Evolutionary conservation across 371 early-diverging fungal genomes (phyloP).

Genomic region (Syncephalastrum monosporum): DNA sequence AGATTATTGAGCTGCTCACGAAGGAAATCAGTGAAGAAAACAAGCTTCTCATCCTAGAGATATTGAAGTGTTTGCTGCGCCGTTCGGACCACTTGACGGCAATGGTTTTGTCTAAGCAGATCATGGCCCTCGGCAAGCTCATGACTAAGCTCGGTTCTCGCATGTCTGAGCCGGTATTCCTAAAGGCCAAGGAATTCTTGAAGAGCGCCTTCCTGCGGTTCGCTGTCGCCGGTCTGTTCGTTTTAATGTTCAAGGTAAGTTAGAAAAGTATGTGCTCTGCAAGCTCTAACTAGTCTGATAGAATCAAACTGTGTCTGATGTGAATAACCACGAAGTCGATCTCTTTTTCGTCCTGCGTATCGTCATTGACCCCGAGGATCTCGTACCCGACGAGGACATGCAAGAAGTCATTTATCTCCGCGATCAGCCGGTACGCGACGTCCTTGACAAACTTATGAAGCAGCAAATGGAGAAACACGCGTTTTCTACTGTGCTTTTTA

Average conservation of each 20-base stretch:
- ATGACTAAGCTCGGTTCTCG: constrained; percentile 51
- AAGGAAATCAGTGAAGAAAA: constrained; percentile 63
- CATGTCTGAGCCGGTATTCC: constrained; percentile 50
- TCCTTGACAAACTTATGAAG: constrained; percentile 57
- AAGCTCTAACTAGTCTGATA: constrained; percentile 7
- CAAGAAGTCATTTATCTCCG: constrained; percentile 49
- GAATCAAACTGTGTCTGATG: constrained; percentile 48
- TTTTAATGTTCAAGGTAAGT: constrained; percentile 58
- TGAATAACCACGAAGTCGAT: constrained; percentile 47
- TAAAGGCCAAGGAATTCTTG: constrained; percentile 57
- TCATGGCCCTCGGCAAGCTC: constrained; percentile 54
- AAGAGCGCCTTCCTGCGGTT: constrained; percentile 60
- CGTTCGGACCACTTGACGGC: constrained; percentile 63
- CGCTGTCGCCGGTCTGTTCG: constrained; percentile 61
- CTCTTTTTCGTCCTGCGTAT: constrained; percentile 57
- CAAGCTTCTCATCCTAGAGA: constrained; percentile 54
- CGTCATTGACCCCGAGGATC: constrained; percentile 55
- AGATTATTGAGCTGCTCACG: constrained; percentile 40
- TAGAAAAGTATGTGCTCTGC: background rate
- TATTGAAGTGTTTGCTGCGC: constrained; percentile 51
- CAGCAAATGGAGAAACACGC: constrained; percentile 56
- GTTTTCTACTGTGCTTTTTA: constrained; percentile 57
- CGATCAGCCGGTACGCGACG: constrained; percentile 63
- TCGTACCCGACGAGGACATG: constrained; percentile 53
- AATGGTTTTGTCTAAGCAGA: constrained; percentile 59